Percentiles rank a stretch among this genome's conserved stretches.
Evolutionary conservation across 371 early-diverging fungal species (phyloP).

Genomic region (Batkoa obscura): DNA sequence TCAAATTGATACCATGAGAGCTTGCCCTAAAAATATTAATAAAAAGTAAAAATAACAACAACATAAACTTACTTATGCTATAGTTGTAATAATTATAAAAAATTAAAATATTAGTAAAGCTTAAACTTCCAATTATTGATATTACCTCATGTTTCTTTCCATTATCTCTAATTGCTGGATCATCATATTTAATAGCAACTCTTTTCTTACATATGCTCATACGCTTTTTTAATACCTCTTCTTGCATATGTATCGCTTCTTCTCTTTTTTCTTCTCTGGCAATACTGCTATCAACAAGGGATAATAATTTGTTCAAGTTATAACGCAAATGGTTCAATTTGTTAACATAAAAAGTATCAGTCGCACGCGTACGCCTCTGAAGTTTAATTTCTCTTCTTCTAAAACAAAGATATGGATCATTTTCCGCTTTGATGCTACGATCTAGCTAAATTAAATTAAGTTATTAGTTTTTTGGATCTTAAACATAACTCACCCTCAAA

Average conservation of each 20-base stretch:
- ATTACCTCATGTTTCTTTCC: background rate
- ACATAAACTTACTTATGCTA: background rate
- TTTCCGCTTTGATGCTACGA: slow-evolving; percentile 44
- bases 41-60: background rate
- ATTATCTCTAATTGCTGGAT: background rate
- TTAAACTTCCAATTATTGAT: background rate
- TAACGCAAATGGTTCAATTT: slow-evolving; percentile 58
- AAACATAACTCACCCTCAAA: slow-evolving; percentile 5
- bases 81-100: background rate
- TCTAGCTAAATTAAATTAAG: slow-evolving; percentile 19
- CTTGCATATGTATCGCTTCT: background rate
- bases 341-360: slow-evolving; percentile 67
- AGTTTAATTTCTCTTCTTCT: slow-evolving; percentile 79
- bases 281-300: background rate
- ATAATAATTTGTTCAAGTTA: slow-evolving; percentile 29
- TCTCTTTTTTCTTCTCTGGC: background rate
- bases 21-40: background rate
- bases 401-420: slow-evolving; percentile 90
- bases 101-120: background rate
- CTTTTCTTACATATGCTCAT: background rate
- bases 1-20: background rate
- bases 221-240: background rate
- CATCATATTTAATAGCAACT: background rate
- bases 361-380: slow-evolving; percentile 72
- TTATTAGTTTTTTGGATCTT: background rate